A percentile compares a stretch with the other conserved stretches of the same genome.
Evolutionary conservation across 176 grass and related monocot species (phyloP).

Genomic region (Bolboschoenus planiculmis): DNA sequence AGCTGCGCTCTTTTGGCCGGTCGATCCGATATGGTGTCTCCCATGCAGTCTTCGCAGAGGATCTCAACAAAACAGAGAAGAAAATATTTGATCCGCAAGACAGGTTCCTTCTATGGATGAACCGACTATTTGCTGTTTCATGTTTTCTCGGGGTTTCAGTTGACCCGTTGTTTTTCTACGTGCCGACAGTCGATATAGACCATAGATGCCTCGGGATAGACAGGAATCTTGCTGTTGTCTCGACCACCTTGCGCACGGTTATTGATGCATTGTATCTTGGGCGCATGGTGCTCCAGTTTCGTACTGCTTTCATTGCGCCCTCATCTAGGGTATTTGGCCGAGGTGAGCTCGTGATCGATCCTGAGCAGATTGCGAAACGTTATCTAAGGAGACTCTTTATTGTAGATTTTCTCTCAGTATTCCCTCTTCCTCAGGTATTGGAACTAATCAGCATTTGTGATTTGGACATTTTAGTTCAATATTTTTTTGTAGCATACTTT

Average conservation of each 20-base stretch:
- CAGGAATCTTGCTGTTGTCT: constrained; percentile 27
- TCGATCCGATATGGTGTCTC: constrained; percentile 62
- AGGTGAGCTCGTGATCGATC: constrained; percentile 89
- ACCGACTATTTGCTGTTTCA: constrained; percentile 57
- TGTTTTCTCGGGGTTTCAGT: constrained; percentile 70
- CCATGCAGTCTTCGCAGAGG: constrained; percentile 82
- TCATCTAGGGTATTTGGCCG: constrained; percentile 86
- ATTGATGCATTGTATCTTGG: constrained; percentile 65
- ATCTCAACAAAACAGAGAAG: constrained; percentile 56
- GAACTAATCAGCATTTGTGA: neutral
- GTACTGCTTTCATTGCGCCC: constrained; percentile 78
- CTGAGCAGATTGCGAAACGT: constrained; percentile 53
- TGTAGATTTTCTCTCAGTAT: constrained; percentile 58
- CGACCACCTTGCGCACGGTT: constrained; percentile 47
- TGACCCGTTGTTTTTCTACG: constrained; percentile 87
- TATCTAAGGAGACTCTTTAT: constrained; percentile 71
- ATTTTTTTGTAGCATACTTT: neutral
- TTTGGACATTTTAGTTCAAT: neutral
- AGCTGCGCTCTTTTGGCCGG: constrained; percentile 63
- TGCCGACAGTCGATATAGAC: constrained; percentile 35
- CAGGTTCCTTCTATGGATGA: constrained; percentile 47
- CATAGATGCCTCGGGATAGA: constrained; percentile 67
- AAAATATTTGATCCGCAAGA: constrained; percentile 92
- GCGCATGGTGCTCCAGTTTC: constrained; percentile 85
- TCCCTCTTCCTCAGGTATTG: constrained; percentile 73